A percentile compares a stretch with the other conserved stretches of the same genome.
Evolutionary conservation across 1,284 basidiomycete species (phyloP).

Genomic region (Cutaneotrichosporon curvatum): DNA sequence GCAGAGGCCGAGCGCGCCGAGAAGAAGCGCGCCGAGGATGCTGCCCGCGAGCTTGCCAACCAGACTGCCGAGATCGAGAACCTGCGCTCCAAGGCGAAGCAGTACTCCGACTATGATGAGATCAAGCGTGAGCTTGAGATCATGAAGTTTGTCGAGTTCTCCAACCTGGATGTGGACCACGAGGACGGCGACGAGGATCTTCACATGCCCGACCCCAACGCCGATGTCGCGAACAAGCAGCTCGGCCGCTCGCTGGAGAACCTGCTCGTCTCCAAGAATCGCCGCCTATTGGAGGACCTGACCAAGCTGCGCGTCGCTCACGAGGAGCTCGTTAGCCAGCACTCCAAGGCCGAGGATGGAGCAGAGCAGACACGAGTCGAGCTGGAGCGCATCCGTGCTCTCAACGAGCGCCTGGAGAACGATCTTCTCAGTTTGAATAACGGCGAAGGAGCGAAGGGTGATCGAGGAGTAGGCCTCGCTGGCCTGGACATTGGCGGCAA

Average conservation of each 20-base stretch:
- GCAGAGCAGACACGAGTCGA: slow-evolving; percentile 59
- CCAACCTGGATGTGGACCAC: slow-evolving; percentile 64
- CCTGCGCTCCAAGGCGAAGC: slow-evolving; percentile 61
- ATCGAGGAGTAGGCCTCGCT: slow-evolving; percentile 52
- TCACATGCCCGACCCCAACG: slow-evolving; percentile 76
- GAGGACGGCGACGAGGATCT: slow-evolving; percentile 56
- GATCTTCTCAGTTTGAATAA: slow-evolving; percentile 75
- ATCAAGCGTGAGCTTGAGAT: slow-evolving; percentile 93
- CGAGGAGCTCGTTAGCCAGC: slow-evolving; percentile 64
- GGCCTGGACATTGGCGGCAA: slow-evolving; percentile 61
- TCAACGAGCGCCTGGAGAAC: slow-evolving; percentile 86
- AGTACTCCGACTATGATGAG: slow-evolving; percentile 82
- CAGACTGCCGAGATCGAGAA: slow-evolving; percentile 60
- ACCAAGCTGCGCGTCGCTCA: slow-evolving; percentile 81
- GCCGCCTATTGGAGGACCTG: slow-evolving; percentile 84
- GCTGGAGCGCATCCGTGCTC: slow-evolving; percentile 63
- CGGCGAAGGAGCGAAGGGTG: slow-evolving; percentile 6
- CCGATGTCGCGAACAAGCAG: slow-evolving; percentile 65
- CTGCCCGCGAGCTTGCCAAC: slow-evolving; percentile 55
- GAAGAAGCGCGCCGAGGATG: slow-evolving; percentile 57
- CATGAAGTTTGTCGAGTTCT: slow-evolving; percentile 96
- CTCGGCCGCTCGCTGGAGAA: slow-evolving; percentile 78
- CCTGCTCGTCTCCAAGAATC: slow-evolving; percentile 87
- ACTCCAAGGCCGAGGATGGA: slow-evolving; percentile 57
- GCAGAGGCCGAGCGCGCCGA: slow-evolving; percentile 51